Evolutionary conservation across 2,329 filamentous ascomycete species (phyloP).

Genomic region (Penicillium occitanis): DNA sequence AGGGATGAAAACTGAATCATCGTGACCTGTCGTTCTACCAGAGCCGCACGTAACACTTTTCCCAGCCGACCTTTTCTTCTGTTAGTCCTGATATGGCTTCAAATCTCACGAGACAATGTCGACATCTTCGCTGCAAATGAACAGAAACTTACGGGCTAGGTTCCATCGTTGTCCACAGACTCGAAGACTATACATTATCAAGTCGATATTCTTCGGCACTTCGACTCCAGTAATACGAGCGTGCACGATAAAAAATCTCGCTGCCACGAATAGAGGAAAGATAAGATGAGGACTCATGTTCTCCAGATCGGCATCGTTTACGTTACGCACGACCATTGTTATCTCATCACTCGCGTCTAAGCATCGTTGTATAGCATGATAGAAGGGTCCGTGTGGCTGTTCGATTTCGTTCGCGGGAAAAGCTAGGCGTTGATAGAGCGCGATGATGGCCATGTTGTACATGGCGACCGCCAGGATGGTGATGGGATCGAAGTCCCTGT

Average conservation of each 20-base stretch:
- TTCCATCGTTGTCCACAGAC: slow-evolving; percentile 13
- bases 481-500: neutral
- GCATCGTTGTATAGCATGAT: slow-evolving; percentile 10
- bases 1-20: slow-evolving; percentile 10
- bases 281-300: slow-evolving; percentile 13
- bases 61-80: neutral
- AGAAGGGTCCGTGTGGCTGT: slow-evolving; percentile 2
- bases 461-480: slow-evolving; percentile 8
- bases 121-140: neutral
- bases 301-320: neutral
- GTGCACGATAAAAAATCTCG: slow-evolving; percentile 11
- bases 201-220: neutral
- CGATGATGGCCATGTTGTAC: slow-evolving; percentile 4
- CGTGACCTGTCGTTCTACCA: slow-evolving; percentile 8
- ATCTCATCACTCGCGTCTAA: slow-evolving; percentile 13
- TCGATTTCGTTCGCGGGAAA: slow-evolving; percentile 10
- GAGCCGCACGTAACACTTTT: slow-evolving; percentile 4
- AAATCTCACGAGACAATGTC: neutral
- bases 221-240: slow-evolving; percentile 7
- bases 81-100: neutral
- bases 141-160: neutral
- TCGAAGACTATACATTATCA: slow-evolving; percentile 8
- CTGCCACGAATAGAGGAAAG: slow-evolving; percentile 10
- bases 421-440: slow-evolving; percentile 5
- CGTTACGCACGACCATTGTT: slow-evolving; percentile 7